A percentile compares a stretch with the other conserved stretches of the same genome.
These are phyloP conservation scores for Heterobasidion parviporum DNA, from an alignment of 1,284 basidiomycete genomes.

Conservation along the genomic window DNA sequence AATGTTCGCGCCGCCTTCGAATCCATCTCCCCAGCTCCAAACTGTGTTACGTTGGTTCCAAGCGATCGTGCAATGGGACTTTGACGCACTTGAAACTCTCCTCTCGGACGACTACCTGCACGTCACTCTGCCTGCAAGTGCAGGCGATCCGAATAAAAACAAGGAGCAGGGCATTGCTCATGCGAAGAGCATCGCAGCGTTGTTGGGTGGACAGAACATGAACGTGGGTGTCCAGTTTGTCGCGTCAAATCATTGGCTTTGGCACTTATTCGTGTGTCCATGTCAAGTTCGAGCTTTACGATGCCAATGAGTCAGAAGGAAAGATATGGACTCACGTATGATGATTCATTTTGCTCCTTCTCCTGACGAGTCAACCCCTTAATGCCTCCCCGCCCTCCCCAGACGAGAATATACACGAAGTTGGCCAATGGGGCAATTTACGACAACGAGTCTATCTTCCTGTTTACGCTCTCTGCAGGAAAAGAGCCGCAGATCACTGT, in stretches of 20 bases:
- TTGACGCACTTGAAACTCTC: background rate
- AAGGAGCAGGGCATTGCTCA: background rate
- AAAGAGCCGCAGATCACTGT: background rate
- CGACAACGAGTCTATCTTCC: background rate
- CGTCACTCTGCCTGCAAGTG: background rate
- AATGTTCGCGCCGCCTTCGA: background rate
- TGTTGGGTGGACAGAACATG: background rate
- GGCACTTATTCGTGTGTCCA: too few species aligned
- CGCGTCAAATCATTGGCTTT: too few species aligned
- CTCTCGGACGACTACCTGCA: background rate
- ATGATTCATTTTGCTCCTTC: background rate
- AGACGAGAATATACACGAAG: background rate
- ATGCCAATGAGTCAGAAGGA: background rate
- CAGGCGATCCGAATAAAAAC: background rate
- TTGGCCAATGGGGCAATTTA: background rate
- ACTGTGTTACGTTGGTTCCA: background rate
- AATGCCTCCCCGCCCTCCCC: background rate
- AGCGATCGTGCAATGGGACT: background rate
- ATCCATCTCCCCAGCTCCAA: background rate
- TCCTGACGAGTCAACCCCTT: background rate
- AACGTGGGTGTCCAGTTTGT: background rate
- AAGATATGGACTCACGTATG: background rate
- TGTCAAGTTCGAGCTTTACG: background rate
- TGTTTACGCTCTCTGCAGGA: background rate
- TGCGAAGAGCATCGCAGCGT: background rate